A percentile compares a stretch with the other conserved stretches of the same genome.
Conservation (phyloP, 495 filamentous ascomycete species). For the Xylaria flabelliformis region DNA sequence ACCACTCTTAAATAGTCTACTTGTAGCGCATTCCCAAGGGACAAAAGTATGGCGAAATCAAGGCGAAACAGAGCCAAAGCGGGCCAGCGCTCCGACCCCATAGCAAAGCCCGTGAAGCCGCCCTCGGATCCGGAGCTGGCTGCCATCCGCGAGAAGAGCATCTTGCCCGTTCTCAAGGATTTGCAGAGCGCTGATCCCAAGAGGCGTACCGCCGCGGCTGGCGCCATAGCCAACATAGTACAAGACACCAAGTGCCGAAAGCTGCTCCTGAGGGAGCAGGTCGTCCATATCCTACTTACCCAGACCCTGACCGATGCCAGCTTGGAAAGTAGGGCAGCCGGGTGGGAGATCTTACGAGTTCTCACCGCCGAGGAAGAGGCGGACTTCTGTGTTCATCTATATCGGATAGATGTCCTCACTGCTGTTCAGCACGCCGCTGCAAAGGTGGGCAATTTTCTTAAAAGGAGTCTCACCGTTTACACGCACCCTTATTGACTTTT, state of each 20-base stretch:
- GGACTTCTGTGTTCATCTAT: conserved; percentile 68
- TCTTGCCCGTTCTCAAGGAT: conserved; percentile 63
- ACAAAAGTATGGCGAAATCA: conserved; percentile 50
- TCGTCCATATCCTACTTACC: conserved; percentile 64
- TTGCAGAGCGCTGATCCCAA: conserved; percentile 62
- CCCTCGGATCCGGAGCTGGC: conserved; percentile 62
- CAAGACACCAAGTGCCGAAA: conserved; percentile 64
- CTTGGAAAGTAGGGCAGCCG: conserved; percentile 62
- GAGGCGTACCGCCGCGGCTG: conserved; percentile 57
- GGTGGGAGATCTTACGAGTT: conserved; percentile 65
- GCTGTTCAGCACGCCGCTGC: conserved; percentile 58
- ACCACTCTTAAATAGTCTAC: not conserved
- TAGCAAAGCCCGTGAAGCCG: conserved; percentile 57
- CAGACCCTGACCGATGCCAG: conserved; percentile 65
- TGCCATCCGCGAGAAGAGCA: conserved; percentile 60
- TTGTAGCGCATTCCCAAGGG: not conserved
- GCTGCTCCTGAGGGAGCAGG: conserved; percentile 64
- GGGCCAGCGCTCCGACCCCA: conserved; percentile 50
- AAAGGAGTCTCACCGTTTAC: not conserved
- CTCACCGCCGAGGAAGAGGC: conserved; percentile 64
- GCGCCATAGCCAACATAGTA: conserved; percentile 63
- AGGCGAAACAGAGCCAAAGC: conserved; percentile 46
- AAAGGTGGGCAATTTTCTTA: conserved; percentile 47
- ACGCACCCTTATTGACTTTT: conserved; percentile 29
- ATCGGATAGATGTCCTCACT: conserved; percentile 61